Evolutionary conservation across 75 land plant species (phyloP).

Genomic region (Pinus tabuliformis): DNA sequence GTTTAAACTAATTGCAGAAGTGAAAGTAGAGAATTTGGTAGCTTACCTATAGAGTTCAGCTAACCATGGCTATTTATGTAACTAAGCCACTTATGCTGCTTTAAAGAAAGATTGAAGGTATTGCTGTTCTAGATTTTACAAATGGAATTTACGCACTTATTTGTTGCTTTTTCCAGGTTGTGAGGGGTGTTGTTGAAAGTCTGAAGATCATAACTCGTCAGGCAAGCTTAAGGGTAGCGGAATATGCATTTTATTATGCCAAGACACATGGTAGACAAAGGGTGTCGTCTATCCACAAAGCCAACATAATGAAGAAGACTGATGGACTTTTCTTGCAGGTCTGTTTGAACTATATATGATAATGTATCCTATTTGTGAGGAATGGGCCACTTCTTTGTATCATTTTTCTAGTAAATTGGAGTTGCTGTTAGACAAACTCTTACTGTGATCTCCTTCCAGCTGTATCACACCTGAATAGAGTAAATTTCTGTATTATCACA

Average conservation of each 20-base stretch:
- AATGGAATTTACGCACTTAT: too few relatives aligned
- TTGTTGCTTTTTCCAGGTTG: conserved; percentile 52
- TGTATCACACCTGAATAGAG: neutral
- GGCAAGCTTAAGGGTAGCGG: conserved; percentile 89
- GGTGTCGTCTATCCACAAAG: conserved; percentile 97
- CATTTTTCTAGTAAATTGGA: neutral
- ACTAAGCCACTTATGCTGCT: too few relatives aligned
- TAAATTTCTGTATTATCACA: neutral
- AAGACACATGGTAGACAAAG: conserved; percentile 73
- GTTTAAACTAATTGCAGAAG: neutral
- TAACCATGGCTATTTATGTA: neutral
- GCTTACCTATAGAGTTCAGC: neutral
- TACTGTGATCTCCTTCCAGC: neutral
- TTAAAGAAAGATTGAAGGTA: neutral
- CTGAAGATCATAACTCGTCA: conserved; percentile 92
- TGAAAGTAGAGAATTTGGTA: neutral
- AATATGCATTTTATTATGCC: conserved; percentile 98
- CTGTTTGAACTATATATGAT: conserved; percentile 9
- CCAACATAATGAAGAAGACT: conserved; percentile 99
- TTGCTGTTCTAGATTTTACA: neutral
- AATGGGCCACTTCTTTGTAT: neutral
- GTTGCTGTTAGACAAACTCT: neutral
- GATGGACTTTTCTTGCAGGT: conserved; percentile 98
- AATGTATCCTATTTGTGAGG: neutral
- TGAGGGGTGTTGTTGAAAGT: conserved; percentile 97